Evolutionary conservation across 2,329 filamentous ascomycete genomes (phyloP).

Genomic region (Botrytis aclada): DNA sequence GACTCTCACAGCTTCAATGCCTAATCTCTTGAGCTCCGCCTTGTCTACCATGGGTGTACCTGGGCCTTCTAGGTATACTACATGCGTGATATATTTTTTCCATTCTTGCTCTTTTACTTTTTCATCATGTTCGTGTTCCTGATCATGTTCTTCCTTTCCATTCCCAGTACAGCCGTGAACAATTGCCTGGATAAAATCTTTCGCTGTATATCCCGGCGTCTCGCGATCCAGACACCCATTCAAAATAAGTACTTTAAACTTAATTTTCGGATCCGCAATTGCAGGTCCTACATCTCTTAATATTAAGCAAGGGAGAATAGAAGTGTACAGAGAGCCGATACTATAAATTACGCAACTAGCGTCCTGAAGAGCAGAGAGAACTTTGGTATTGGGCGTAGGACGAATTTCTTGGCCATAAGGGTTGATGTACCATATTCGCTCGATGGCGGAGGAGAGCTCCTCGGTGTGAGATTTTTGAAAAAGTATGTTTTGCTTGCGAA

Average conservation of each 20-base stretch:
- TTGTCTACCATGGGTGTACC: conserved; percentile 69
- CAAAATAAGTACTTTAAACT: conserved; percentile 65
- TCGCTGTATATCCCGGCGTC: conserved; percentile 72
- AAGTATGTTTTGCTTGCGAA: conserved; percentile 76
- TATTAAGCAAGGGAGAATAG: conserved; percentile 78
- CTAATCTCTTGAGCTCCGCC: conserved; percentile 58
- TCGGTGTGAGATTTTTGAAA: conserved; percentile 76
- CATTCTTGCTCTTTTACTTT: conserved; percentile 46
- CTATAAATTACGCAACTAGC: conserved; percentile 78
- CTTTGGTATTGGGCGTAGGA: conserved; percentile 77
- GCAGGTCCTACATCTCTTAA: conserved; percentile 71
- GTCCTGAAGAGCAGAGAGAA: conserved; percentile 63
- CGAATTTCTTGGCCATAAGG: conserved; percentile 96
- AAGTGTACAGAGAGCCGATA: conserved; percentile 92
- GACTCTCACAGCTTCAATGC: conserved; percentile 73
- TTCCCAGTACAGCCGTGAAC: conserved; percentile 57
- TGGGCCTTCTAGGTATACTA: conserved; percentile 74
- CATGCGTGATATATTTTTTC: conserved; percentile 72
- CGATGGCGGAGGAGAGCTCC: conserved; percentile 73
- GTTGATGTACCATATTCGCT: conserved; percentile 94
- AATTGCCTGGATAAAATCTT: conserved; percentile 81
- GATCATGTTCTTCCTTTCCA: conserved; percentile 32
- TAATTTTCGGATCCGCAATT: conserved; percentile 46
- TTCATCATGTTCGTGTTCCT: conserved; percentile 11
- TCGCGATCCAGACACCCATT: conserved; percentile 85